Evolutionary conservation across 1,139 yeast species (phyloP), one percentile per base, ranked within the genome.

Genomic region (Scheffersomyces parashehatae): DNA sequence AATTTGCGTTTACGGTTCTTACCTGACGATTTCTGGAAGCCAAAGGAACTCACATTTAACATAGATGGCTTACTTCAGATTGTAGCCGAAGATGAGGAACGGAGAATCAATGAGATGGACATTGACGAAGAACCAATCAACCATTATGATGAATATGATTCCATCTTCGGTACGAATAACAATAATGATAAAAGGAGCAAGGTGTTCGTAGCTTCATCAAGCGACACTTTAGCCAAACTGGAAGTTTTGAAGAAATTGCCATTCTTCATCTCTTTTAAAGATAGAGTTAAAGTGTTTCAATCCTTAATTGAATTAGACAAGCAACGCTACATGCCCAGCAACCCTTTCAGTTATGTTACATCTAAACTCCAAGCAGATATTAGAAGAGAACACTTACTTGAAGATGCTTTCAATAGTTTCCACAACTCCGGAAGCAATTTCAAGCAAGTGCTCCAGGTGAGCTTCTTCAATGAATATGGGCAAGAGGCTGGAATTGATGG

Each of bases 401-500:
- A 83, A 37, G 97, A 90, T 67, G 95, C 97, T 0, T 88, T 72
- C 57, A 68, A 73, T 3, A 75, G 72, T 4, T 84, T 84, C 56
- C 71, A 73, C 41, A 63, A 65, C 5, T 41, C 56, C 3, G 78
- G 78, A 0, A 11, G 54, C 0, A 68, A 69, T 13, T 78, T 93
- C 60, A 88, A 86, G 55, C 61, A 76, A 20, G 75, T 72, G 31
- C 64, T 91, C 12, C 70, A 79, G 2, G 90, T 93, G 3, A 75
- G 77, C 5, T 90, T 93, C 56, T 70, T 69, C 40, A 87, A 88
- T 56, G 80, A 84, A 46, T 79, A 84, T 62, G 81, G 78, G 26
- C 78, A 72, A 36, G 95, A 87, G 56, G 93, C 87, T 0, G 99
- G 99, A 1, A 85, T 93, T 42, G 99, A 93, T 64, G 99, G 99